Evolutionary conservation across 2,329 filamentous ascomycete species (phyloP).

Genomic region (Knoxdaviesia proteae): DNA sequence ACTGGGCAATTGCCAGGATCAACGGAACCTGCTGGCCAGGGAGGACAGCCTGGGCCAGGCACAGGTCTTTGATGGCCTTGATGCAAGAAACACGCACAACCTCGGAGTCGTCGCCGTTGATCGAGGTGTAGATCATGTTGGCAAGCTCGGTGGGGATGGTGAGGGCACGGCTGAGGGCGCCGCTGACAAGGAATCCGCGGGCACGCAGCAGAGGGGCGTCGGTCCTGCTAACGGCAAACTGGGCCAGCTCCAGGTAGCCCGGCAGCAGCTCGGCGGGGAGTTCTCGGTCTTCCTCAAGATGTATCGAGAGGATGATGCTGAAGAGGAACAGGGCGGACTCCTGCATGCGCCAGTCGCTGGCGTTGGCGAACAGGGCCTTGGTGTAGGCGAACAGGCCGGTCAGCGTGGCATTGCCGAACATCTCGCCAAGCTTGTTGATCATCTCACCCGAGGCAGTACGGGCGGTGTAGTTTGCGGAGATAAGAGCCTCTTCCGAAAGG

Average conservation of each 20-base stretch:
- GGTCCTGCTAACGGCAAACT: conserved; percentile 47
- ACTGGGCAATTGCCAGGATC: conserved; percentile 45
- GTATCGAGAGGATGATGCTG: conserved; percentile 3
- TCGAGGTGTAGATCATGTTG: conserved; percentile 53
- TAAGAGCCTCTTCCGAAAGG: conserved; percentile 81
- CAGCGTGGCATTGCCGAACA: conserved; percentile 56
- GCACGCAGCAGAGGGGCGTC: conserved; percentile 64
- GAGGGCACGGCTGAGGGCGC: conserved; percentile 52
- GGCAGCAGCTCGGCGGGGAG: conserved; percentile 57
- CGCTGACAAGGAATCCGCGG: conserved; percentile 71
- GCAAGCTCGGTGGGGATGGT: conserved; percentile 43
- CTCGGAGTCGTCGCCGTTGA: conserved; percentile 58
- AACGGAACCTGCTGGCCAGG: conserved; percentile 38
- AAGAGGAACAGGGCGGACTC: conserved; percentile 73
- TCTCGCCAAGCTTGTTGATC: conserved; percentile 80
- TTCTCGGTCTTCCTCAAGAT: conserved; percentile 57
- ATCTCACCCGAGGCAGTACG: conserved; percentile 83
- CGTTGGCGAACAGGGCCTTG: conserved; percentile 45
- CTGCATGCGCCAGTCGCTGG: conserved; percentile 38
- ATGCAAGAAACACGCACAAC: conserved; percentile 85
- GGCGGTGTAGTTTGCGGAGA: conserved; percentile 90
- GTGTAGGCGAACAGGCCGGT: conserved; percentile 64
- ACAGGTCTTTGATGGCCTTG: conserved; percentile 56
- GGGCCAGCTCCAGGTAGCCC: conserved; percentile 62
- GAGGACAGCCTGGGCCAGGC: conserved; percentile 28